A percentile compares a stretch with the other conserved stretches of the same genome.
phyloP scores from a whole-genome alignment of 345 rosid species.

The Turnera subulata region DNA sequence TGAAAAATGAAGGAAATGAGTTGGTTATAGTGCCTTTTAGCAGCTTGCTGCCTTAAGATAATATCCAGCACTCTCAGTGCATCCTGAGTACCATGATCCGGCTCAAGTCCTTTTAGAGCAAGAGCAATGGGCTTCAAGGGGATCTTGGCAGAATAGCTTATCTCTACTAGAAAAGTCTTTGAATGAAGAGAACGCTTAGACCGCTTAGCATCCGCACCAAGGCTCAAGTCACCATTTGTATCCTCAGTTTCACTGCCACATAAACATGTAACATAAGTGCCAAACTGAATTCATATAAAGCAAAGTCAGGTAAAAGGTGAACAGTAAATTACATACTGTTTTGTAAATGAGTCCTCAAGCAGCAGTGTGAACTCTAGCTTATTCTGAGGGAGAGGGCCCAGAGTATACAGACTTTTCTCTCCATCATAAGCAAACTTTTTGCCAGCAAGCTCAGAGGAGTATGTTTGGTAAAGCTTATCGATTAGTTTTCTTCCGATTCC shows the following conservation, averaged over 20 bases:
- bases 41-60: constrained; percentile 76
- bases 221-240: constrained; percentile 31
- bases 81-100: constrained; percentile 49
- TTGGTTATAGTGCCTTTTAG: constrained; percentile 46
- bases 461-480: constrained; percentile 62
- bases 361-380: constrained; percentile 55
- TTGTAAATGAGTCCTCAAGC: constrained; percentile 60
- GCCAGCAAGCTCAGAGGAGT: constrained; percentile 52
- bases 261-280: constrained; percentile 10
- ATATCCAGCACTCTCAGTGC: constrained; percentile 80
- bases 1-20: constrained; percentile 9
- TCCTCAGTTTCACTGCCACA: constrained; percentile 31
- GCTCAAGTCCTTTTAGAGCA: constrained; percentile 44
- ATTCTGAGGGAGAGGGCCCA: constrained; percentile 69
- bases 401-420: constrained; percentile 63
- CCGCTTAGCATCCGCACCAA: constrained; percentile 40
- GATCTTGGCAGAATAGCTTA: constrained; percentile 54
- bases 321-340: constrained; percentile 33
- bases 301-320: constrained; percentile 2
- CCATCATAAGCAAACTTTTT: constrained; percentile 83
- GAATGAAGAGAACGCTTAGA: constrained; percentile 51
- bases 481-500: constrained; percentile 68
- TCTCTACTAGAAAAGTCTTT: constrained; percentile 49
- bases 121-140: constrained; percentile 50
- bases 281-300: background rate